phyloP scores from a whole-genome alignment of 495 filamentous ascomycete genomes.

The Aspergillus saccharolyticus region DNA sequence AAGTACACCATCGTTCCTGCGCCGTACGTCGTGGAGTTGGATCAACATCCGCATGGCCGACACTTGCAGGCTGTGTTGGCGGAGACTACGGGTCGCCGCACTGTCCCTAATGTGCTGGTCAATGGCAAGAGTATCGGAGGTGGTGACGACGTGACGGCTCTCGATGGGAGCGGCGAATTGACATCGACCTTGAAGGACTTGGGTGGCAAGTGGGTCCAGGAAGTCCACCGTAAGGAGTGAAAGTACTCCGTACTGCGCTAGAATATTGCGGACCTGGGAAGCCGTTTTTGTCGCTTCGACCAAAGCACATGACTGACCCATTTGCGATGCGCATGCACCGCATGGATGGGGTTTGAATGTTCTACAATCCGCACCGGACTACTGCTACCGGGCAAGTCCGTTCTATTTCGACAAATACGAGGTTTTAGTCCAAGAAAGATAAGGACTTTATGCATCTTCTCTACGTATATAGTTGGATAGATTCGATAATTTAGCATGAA shows the following conservation, averaged over 20 bases:
- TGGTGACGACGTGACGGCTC: constrained; percentile 72
- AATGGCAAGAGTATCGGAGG: constrained; percentile 87
- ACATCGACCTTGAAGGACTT: constrained; percentile 65
- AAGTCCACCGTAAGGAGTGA: constrained; percentile 31
- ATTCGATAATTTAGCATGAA: background rate
- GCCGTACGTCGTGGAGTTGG: constrained; percentile 87
- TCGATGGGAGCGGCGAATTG: constrained; percentile 66
- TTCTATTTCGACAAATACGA: background rate
- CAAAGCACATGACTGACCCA: background rate
- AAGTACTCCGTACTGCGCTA: background rate
- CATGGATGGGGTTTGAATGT: background rate
- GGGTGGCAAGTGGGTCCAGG: constrained; percentile 64
- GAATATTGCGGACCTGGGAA: too few species aligned
- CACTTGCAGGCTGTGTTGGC: constrained; percentile 63
- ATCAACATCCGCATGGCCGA: constrained; percentile 68
- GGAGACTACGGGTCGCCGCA: constrained; percentile 70
- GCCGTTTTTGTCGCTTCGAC: background rate
- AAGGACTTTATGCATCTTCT: background rate
- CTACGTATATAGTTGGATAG: constrained; percentile 4
- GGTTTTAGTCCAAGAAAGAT: background rate
- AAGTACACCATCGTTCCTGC: constrained; percentile 75
- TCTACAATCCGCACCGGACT: background rate
- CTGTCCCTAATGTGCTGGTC: constrained; percentile 88
- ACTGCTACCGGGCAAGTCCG: background rate
- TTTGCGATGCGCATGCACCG: background rate